Conservation (phyloP, 768 basidiomycete genomes). For the Tubosaeta sp. region DNA sequence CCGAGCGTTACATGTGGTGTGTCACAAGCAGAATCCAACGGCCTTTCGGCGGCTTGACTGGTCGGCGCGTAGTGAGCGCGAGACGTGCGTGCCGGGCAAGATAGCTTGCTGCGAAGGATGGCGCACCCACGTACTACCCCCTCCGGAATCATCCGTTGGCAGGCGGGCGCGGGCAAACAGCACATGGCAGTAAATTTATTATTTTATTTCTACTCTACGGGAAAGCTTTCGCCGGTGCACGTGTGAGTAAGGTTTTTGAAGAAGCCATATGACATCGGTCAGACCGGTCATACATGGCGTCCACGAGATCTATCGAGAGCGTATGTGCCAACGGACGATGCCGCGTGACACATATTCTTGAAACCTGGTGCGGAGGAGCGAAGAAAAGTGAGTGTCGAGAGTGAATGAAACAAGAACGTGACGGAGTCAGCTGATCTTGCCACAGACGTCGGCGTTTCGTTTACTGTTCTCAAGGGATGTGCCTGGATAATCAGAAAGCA, state of each 20-base stretch:
- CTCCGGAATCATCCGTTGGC: neutral
- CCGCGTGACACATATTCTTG: neutral
- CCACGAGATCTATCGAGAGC: neutral
- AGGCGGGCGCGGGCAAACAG: neutral
- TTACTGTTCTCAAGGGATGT: neutral
- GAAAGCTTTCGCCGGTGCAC: neutral
- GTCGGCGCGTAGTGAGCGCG: neutral
- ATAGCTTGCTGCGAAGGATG: neutral
- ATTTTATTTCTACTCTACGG: neutral
- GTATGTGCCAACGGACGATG: neutral
- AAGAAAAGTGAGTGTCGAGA: neutral
- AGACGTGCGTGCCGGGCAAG: neutral
- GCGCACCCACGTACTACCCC: neutral
- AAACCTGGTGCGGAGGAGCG: neutral
- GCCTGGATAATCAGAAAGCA: neutral
- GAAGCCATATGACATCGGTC: neutral
- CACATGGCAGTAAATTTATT: neutral
- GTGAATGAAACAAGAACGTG: neutral
- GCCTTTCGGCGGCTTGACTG: neutral
- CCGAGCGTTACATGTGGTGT: neutral
- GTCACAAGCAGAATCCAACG: neutral
- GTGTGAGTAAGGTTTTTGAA: neutral
- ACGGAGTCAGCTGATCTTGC: neutral
- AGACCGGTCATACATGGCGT: neutral
- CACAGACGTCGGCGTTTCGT: neutral